phyloP scores from a whole-genome alignment of 306 rosid species.

The Dalbergia oliveri region DNA sequence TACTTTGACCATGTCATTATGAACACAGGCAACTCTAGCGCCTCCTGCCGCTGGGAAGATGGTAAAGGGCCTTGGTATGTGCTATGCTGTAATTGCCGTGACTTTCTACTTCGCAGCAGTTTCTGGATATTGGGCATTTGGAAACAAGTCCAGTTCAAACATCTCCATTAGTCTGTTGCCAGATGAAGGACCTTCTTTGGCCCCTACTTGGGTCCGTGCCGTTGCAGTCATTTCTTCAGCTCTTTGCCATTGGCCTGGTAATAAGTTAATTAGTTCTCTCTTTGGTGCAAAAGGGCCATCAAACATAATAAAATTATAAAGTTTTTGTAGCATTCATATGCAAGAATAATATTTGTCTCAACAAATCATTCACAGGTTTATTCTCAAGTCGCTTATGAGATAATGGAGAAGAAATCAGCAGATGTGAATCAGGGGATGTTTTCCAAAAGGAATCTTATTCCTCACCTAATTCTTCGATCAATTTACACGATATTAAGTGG shows the following conservation, averaged over 20 bases:
- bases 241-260: constrained; percentile 94
- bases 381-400: constrained; percentile 99
- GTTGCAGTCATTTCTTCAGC: constrained; percentile 84
- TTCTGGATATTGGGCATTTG: constrained; percentile 89
- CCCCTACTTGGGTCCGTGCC: constrained; percentile 88
- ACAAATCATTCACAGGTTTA: constrained; percentile 66
- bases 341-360: constrained; percentile 21
- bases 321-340: background rate
- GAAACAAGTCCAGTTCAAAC: constrained; percentile 81
- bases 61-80: constrained; percentile 91
- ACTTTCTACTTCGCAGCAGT: constrained; percentile 86
- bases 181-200: constrained; percentile 78
- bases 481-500: constrained; percentile 79
- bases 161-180: constrained; percentile 76
- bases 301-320: background rate
- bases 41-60: constrained; percentile 98
- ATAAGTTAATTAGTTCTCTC: background rate
- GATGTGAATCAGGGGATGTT: constrained; percentile 84
- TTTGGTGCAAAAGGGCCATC: too few species aligned
- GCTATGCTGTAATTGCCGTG: constrained; percentile 73
- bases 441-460: constrained; percentile 81
- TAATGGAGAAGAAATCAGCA: constrained; percentile 88
- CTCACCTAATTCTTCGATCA: constrained; percentile 80
- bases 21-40: constrained; percentile 90
- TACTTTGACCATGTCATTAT: constrained; percentile 19